phyloP scores from a whole-genome alignment of 371 early-diverging fungal genomes.

The Nosema muscidifuracis region DNA sequence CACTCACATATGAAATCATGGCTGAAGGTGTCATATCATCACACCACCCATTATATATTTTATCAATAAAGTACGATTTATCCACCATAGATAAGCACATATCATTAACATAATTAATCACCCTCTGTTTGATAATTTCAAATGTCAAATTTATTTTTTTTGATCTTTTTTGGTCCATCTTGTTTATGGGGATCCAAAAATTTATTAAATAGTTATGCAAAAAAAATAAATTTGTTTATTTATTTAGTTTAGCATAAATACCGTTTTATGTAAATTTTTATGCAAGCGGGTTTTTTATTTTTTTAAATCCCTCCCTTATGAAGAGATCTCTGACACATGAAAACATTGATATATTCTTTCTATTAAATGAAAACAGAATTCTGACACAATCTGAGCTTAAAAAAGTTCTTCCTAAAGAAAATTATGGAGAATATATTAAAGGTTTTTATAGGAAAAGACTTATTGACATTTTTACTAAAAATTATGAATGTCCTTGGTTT shows the following conservation, averaged over 20 bases:
- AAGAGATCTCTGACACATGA: conserved; percentile 1
- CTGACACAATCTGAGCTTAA: conserved; percentile 14
- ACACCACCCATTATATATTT: conserved; percentile 36
- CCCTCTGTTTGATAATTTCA: conserved; percentile 1
- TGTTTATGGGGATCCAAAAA: conserved; percentile 13
- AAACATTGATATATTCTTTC: conserved; percentile 30
- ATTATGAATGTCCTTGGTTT: conserved; percentile 18
- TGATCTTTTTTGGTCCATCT: conserved; percentile 10
- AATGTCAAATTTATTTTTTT: conserved; percentile 10
- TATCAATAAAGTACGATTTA: conserved; percentile 15
- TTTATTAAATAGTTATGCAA: too few relatives aligned
- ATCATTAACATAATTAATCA: not conserved
- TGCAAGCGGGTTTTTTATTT: not conserved
- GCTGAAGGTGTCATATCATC: conserved; percentile 33
- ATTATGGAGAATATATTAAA: conserved; percentile 15
- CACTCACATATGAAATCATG: conserved; percentile 26
- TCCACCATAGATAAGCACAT: conserved; percentile 12
- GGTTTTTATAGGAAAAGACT: conserved; percentile 21
- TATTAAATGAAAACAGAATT: conserved; percentile 24
- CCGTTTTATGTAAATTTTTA: not conserved
- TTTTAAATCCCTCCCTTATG: not conserved
- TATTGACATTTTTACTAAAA: conserved; percentile 23
- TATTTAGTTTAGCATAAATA: not conserved
- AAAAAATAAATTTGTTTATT: not conserved
- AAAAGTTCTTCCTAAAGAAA: conserved; percentile 13